Conservation (phyloP, 495 filamentous ascomycete genomes). For the Penicillium pancosmium region DNA sequence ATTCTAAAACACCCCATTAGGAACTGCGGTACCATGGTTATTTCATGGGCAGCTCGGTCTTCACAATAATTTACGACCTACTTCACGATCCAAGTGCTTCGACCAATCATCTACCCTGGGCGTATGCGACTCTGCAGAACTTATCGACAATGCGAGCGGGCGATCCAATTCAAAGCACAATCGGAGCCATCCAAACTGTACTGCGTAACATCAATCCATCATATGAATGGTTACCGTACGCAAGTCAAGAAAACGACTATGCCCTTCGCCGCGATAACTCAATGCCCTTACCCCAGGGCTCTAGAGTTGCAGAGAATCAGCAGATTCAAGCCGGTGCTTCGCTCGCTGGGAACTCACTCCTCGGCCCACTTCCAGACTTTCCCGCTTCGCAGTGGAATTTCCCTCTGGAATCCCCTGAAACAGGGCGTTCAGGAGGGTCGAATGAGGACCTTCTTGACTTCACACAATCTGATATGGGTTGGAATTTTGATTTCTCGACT, state of each 20-base stretch:
- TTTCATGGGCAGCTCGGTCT: slow-evolving; percentile 39
- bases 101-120: slow-evolving; percentile 43
- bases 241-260: background rate
- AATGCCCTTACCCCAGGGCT: background rate
- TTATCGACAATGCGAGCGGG: slow-evolving; percentile 35
- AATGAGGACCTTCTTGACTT: slow-evolving; percentile 44
- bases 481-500: slow-evolving; percentile 50
- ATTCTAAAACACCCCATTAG: slow-evolving; percentile 18
- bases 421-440: slow-evolving; percentile 31
- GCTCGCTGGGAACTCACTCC: background rate
- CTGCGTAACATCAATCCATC: slow-evolving; percentile 38
- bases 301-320: background rate
- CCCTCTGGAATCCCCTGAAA: slow-evolving; percentile 26
- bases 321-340: slow-evolving; percentile 1
- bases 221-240: slow-evolving; percentile 33
- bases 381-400: slow-evolving; percentile 29
- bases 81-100: slow-evolving; percentile 39
- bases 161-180: slow-evolving; percentile 35
- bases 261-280: background rate
- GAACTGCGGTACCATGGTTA: slow-evolving; percentile 47
- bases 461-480: slow-evolving; percentile 48
- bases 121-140: slow-evolving; percentile 38
- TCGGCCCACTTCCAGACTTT: slow-evolving; percentile 15
- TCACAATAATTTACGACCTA: slow-evolving; percentile 46
- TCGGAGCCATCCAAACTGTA: slow-evolving; percentile 38